Percentiles rank a stretch among this genome's conserved stretches.
Conservation (phyloP, 2,329 filamentous ascomycete genomes). For the Hymenoscyphus fructigenus region DNA sequence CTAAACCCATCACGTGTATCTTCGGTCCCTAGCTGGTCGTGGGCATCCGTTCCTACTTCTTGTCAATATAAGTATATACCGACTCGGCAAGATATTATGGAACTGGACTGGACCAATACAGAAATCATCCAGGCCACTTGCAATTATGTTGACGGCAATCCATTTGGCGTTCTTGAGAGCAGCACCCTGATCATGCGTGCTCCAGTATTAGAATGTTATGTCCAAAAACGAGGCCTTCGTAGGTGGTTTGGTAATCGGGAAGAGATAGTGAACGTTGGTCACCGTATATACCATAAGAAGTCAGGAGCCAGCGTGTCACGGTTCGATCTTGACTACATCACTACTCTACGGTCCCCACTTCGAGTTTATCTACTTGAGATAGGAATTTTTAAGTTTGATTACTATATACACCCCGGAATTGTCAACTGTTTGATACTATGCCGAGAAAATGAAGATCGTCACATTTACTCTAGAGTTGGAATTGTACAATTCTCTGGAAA, state of each 20-base stretch:
- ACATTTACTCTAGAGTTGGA: background rate
- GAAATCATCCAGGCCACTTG: background rate
- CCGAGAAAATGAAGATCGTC: background rate
- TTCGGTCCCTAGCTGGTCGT: background rate
- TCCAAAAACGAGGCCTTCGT: background rate
- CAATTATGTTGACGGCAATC: background rate
- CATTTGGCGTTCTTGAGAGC: background rate
- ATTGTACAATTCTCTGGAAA: too few species aligned
- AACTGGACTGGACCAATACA: background rate
- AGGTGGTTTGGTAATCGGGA: background rate
- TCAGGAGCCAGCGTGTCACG: background rate
- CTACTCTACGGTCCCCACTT: background rate
- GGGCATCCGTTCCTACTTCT: background rate
- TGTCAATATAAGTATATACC: background rate
- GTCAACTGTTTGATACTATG: background rate
- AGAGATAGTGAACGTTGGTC: background rate
- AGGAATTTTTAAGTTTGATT: background rate
- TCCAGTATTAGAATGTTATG: background rate
- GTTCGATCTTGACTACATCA: background rate
- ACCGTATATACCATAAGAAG: background rate
- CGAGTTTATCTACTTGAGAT: background rate
- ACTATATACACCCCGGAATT: background rate
- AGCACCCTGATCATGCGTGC: background rate
- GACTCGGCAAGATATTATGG: too few species aligned
- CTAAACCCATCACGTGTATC: background rate